These are phyloP conservation scores for Diaporthe batatas DNA, from an alignment of 2,329 filamentous ascomycete genomes.

Conservation along the genomic window DNA sequence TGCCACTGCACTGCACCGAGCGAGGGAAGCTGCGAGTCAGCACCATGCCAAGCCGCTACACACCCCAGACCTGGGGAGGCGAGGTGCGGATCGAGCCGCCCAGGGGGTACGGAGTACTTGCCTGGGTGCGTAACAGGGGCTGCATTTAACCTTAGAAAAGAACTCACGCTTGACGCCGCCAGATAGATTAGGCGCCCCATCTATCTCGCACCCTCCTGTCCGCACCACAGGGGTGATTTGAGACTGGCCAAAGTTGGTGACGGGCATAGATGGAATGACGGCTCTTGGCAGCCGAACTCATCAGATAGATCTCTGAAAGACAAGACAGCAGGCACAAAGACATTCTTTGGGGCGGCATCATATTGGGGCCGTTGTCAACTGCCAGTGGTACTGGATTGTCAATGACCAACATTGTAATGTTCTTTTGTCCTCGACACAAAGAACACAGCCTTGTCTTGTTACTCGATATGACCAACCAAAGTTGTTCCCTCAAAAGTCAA, in stretches of 20 bases:
- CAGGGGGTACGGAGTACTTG: too few relatives aligned
- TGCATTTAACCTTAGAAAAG: conserved; percentile 13
- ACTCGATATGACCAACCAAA: neutral
- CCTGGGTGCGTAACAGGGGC: conserved; percentile 2
- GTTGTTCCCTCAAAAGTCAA: neutral
- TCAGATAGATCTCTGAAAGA: neutral
- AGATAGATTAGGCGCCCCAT: conserved; percentile 11
- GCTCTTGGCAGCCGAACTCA: neutral
- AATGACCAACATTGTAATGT: too few relatives aligned
- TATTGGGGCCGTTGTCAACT: neutral
- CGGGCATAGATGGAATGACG: neutral
- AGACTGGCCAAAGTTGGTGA: neutral
- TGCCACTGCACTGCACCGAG: too few relatives aligned
- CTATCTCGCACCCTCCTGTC: neutral
- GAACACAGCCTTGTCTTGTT: too few relatives aligned
- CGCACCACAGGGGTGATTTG: neutral
- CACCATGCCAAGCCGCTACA: conserved; percentile 27
- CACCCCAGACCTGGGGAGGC: conserved; percentile 12
- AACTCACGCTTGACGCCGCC: conserved; percentile 14
- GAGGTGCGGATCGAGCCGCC: conserved; percentile 27
- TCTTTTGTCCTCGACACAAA: conserved; percentile 6
- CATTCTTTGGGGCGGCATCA: neutral
- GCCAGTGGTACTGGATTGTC: too few relatives aligned
- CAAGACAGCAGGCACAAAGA: neutral
- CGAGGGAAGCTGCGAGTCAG: conserved; percentile 2